Base-by-base conservation (phyloP, 2,329 filamentous ascomycete species). In the Fusarium sp. region DNA sequence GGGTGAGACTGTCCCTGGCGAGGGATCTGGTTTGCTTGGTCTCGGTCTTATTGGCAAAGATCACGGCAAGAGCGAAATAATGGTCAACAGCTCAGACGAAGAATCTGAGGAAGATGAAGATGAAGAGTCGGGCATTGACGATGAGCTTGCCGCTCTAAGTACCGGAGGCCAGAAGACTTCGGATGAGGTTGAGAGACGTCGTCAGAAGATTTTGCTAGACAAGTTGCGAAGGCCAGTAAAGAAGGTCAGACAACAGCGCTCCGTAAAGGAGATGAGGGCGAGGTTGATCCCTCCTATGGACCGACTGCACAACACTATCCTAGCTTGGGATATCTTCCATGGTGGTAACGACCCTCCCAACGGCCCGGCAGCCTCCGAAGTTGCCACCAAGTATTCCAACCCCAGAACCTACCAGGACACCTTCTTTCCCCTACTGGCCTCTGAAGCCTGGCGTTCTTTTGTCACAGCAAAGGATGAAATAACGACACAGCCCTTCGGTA, bases 371-470 rank as follows among this genome's bases (percentile, higher is more conserved):
- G 97, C 95, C 75, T 88, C 86, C 46, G 84, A 88, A 54, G 95
- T 99, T 13, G 89, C 91, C 7, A 90, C 92, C 64, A 88, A 88
- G 1, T 99, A 97, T 79, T 79, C 83, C 28, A 90, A 93, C 70
- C 92, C 94, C 1, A 81, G 82, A 43, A 89, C 92, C 49, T 99
- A 99, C 76, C 92, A 96, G 76, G 85, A 88, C 61, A 97, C 94
- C 0, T 99, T 99, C 78, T 90, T 96, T 70, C 94, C 95, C 7
- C 84, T 99, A 22, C 85, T 99, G 33, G 89, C 96, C 30, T 90
- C 97, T 26, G 96, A 99, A 82, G 95, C 95, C 30, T 99, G 96
- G 96, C 92, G 96, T 75, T 92, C 92, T 6, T 96, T 99, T 76
- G 90, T 96, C 50, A 94, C 93, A 49, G 88, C 92, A 20, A 94